Evolutionary conservation across 768 basidiomycete species (phyloP).

Genomic region (Phylloporus scabripes): DNA sequence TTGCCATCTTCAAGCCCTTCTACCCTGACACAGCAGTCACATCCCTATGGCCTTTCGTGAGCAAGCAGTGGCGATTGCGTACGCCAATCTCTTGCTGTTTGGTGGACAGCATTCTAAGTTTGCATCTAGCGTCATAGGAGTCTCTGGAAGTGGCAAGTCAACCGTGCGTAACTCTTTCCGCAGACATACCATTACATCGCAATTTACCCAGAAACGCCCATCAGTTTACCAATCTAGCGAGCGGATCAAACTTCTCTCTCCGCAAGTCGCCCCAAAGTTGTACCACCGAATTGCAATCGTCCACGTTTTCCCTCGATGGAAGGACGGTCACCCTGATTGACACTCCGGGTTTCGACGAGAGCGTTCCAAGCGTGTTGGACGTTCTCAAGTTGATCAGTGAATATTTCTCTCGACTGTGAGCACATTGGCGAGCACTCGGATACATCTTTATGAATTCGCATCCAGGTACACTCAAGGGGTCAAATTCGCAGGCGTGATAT

Average conservation of each 20-base stretch:
- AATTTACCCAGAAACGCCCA: constrained; percentile 2
- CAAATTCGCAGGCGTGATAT: constrained; percentile 44
- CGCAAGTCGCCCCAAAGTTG: constrained; percentile 39
- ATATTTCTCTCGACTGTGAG: constrained; percentile 21
- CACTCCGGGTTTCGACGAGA: constrained; percentile 57
- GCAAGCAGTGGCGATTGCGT: constrained; percentile 25
- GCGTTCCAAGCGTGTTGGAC: constrained; percentile 37
- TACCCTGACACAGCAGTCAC: constrained; percentile 1
- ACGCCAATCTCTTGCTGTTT: constrained; percentile 4
- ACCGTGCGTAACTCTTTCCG: constrained; percentile 15
- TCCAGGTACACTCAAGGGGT: constrained; percentile 21
- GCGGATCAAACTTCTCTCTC: constrained; percentile 41
- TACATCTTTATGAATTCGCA: not conserved
- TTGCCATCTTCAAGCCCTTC: not conserved
- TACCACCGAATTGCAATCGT: constrained; percentile 38
- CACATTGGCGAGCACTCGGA: not conserved
- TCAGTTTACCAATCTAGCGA: constrained; percentile 47
- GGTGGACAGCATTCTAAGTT: constrained; percentile 3
- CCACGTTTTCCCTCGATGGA: constrained; percentile 41
- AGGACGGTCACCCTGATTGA: constrained; percentile 45
- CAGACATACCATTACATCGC: not conserved
- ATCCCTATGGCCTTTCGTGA: constrained; percentile 11
- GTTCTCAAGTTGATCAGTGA: constrained; percentile 43
- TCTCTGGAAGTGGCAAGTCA: constrained; percentile 30
- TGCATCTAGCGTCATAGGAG: constrained; percentile 28